Conservation (phyloP, 495 filamentous ascomycete genomes). For the Penicillium subrubescens region DNA sequence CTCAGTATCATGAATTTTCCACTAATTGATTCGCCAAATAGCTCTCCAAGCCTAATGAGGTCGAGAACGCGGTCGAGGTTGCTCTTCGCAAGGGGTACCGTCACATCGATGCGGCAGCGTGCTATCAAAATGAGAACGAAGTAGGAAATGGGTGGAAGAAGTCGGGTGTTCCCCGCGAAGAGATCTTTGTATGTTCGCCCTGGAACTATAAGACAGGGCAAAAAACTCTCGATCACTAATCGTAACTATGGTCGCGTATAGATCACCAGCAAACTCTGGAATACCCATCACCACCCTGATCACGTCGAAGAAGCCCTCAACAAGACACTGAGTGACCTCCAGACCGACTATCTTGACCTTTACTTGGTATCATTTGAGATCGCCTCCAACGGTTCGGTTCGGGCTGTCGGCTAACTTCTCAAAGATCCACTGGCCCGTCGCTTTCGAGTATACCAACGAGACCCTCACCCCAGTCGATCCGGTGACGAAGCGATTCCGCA, state of each 20-base stretch:
- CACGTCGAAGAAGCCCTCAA: conserved; percentile 42
- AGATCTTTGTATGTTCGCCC: conserved; percentile 42
- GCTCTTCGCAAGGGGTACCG: conserved; percentile 53
- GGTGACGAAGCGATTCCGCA: conserved; percentile 36
- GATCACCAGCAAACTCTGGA: conserved; percentile 50
- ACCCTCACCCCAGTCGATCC: conserved; percentile 38
- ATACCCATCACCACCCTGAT: conserved; percentile 46
- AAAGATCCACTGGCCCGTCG: conserved; percentile 44
- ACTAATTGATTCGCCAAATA: conserved; percentile 19
- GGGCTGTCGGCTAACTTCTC: background rate
- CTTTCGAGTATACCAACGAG: conserved; percentile 67
- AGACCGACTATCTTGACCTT: conserved; percentile 47
- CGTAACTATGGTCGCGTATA: background rate
- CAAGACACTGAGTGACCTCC: conserved; percentile 45
- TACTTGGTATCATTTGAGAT: conserved; percentile 44
- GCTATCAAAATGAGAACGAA: conserved; percentile 47
- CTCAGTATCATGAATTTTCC: background rate
- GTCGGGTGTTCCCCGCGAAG: conserved; percentile 41
- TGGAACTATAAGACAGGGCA: background rate
- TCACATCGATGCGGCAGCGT: conserved; percentile 42
- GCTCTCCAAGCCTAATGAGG: conserved; percentile 51
- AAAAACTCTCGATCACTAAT: background rate
- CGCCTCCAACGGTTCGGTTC: too few species aligned
- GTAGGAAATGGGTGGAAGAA: conserved; percentile 47
- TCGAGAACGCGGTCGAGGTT: conserved; percentile 50